Evolutionary conservation across 2,329 filamentous ascomycete species (phyloP).

Genomic region (Ophiognomonia clavigignenti-juglandacearum): DNA sequence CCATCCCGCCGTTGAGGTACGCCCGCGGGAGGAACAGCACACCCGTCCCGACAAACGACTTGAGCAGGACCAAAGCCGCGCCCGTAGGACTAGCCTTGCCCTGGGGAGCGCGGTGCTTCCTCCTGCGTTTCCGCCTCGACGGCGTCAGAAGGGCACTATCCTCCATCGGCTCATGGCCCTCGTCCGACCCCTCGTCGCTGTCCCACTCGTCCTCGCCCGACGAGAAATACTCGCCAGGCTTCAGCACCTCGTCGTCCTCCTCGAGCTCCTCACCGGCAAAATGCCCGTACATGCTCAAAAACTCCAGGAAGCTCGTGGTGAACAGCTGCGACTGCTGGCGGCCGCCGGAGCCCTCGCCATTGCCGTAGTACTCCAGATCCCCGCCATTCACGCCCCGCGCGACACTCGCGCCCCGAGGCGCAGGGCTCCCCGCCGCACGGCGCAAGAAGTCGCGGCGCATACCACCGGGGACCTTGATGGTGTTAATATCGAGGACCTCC

Average conservation of each 20-base stretch:
- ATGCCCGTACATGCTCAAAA: slow-evolving; percentile 90
- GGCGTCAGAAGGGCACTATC: slow-evolving; percentile 77
- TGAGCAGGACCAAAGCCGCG: slow-evolving; percentile 80
- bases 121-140: slow-evolving; percentile 67
- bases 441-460: slow-evolving; percentile 89
- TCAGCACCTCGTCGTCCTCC: slow-evolving; percentile 88
- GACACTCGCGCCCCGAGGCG: too few relatives aligned
- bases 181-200: slow-evolving; percentile 51
- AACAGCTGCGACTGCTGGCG: slow-evolving; percentile 66
- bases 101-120: slow-evolving; percentile 67
- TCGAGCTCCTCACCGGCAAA: slow-evolving; percentile 96
- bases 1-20: slow-evolving; percentile 94
- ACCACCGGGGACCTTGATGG: slow-evolving; percentile 89
- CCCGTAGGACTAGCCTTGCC: slow-evolving; percentile 76
- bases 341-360: slow-evolving; percentile 31
- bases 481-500: slow-evolving; percentile 77
- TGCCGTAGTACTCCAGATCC: slow-evolving; percentile 33
- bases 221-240: slow-evolving; percentile 86
- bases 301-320: slow-evolving; percentile 93
- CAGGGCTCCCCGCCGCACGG: slow-evolving; percentile 63
- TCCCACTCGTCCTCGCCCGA: slow-evolving; percentile 67
- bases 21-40: slow-evolving; percentile 90
- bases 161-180: slow-evolving; percentile 77
- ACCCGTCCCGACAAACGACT: slow-evolving; percentile 96
- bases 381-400: slow-evolving; percentile 36